Conservation (phyloP, 495 filamentous ascomycete genomes). For the Aspergillus hancockii region DNA sequence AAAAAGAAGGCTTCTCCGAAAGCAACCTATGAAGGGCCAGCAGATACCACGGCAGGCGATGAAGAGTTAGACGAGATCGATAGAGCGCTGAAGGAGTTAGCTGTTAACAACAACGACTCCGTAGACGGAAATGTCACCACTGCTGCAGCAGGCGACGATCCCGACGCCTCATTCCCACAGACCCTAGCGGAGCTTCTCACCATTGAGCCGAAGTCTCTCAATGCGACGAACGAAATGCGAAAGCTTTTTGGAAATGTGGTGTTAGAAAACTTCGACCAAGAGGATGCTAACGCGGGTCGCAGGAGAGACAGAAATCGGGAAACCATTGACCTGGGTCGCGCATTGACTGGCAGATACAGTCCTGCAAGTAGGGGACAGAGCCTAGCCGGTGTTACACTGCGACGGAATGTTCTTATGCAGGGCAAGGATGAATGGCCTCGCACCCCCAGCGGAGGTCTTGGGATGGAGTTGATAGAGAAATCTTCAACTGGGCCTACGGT, state of each 20-base stretch:
- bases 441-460: slow-evolving; percentile 75
- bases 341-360: slow-evolving; percentile 61
- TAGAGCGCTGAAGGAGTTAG: slow-evolving; percentile 67
- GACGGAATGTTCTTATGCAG: slow-evolving; percentile 81
- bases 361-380: slow-evolving; percentile 58
- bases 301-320: slow-evolving; percentile 54
- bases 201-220: slow-evolving; percentile 78
- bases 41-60: slow-evolving; percentile 24
- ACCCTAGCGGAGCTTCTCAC: slow-evolving; percentile 59
- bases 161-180: slow-evolving; percentile 46
- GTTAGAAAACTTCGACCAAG: slow-evolving; percentile 60
- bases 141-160: slow-evolving; percentile 30
- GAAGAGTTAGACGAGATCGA: slow-evolving; percentile 79
- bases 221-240: slow-evolving; percentile 91
- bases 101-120: slow-evolving; percentile 26
- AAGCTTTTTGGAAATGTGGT: slow-evolving; percentile 84
- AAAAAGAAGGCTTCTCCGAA: slow-evolving; percentile 36
- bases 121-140: slow-evolving; percentile 20
- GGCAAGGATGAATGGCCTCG: slow-evolving; percentile 91
- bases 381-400: slow-evolving; percentile 67
- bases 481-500: slow-evolving; percentile 44
- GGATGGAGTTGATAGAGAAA: slow-evolving; percentile 73
- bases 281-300: slow-evolving; percentile 53
- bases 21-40: slow-evolving; percentile 17
- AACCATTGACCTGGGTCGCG: slow-evolving; percentile 68